phyloP scores from a whole-genome alignment of 225 moss, liverwort and hornwort species.

The Bryoerythrophyllum caledonicum region DNA sequence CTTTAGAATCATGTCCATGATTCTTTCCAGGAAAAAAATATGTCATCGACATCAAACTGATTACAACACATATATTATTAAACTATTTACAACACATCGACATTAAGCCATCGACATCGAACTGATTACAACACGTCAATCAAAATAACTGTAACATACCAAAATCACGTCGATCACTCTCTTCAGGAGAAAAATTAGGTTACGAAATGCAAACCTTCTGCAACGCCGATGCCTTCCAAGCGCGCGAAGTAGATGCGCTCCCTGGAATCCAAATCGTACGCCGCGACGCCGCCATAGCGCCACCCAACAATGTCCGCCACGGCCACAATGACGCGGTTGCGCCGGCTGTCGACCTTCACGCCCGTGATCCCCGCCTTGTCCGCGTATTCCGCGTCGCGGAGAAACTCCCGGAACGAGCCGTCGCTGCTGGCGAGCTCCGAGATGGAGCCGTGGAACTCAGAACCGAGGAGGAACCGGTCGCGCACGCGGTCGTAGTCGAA shows the following conservation, averaged over 20 bases:
- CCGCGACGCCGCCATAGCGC: constrained; percentile 49
- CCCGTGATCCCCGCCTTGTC: constrained; percentile 42
- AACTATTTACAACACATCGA: no score
- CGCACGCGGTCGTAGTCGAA: constrained; percentile 72
- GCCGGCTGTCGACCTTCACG: constrained; percentile 55
- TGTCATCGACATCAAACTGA: no score
- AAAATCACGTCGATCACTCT: no score
- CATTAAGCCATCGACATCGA: no score
- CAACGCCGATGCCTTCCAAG: constrained; percentile 44
- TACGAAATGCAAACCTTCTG: constrained; percentile 12
- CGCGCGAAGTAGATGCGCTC: constrained; percentile 49
- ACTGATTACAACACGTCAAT: not conserved
- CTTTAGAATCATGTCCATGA: no score
- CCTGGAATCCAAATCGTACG: constrained; percentile 75
- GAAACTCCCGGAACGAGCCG: constrained; percentile 55
- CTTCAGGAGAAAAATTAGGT: no score
- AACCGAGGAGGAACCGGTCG: constrained; percentile 67
- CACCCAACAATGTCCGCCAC: constrained; percentile 20
- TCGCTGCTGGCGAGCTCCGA: constrained; percentile 33
- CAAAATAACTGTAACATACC: not conserved
- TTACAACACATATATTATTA: no score
- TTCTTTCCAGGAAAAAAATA: no score
- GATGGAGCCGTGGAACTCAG: constrained; percentile 35
- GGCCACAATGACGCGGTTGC: constrained; percentile 53
- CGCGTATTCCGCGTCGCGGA: constrained; percentile 54